Evolutionary conservation across 345 rosid species (phyloP).

Genomic region (Conringia planisiliqua): DNA sequence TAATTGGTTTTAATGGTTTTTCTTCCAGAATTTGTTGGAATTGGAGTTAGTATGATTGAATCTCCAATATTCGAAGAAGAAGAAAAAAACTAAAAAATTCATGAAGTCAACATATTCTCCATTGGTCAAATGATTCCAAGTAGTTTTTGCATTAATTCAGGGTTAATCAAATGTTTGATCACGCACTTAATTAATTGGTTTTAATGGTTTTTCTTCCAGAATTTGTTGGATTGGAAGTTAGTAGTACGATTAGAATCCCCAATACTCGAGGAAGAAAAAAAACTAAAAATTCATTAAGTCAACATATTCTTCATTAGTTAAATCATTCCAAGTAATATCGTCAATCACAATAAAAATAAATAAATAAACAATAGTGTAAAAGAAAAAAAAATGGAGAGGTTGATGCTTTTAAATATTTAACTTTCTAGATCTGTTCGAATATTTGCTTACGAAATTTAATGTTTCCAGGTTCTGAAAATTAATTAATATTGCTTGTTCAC

Average conservation of each 20-base stretch:
- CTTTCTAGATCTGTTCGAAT: not conserved
- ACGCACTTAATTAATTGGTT: not conserved
- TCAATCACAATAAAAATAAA: not conserved
- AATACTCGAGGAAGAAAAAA: not conserved
- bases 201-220: not conserved
- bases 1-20: not conserved
- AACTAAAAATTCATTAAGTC: not conserved
- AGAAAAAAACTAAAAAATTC: not conserved
- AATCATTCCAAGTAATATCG: not conserved
- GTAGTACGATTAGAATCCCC: not conserved
- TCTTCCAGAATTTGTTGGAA: not conserved
- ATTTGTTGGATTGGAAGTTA: not conserved
- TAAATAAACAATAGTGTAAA: not conserved
- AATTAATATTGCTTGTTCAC: not conserved
- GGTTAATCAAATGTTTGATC: not conserved
- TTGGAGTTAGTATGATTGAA: not conserved
- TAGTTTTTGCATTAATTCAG: not conserved
- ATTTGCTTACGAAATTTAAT: constrained; percentile 1
- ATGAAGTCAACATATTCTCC: constrained; percentile 8
- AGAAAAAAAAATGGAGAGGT: not conserved
- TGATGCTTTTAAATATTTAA: too few relatives aligned
- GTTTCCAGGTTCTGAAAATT: not conserved
- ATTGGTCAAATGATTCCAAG: constrained; percentile 9
- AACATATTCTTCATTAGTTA: not conserved
- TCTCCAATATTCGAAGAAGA: not conserved